Evolutionary conservation across 2,329 filamentous ascomycete species (phyloP).

Genomic region (Lachnellula arida): DNA sequence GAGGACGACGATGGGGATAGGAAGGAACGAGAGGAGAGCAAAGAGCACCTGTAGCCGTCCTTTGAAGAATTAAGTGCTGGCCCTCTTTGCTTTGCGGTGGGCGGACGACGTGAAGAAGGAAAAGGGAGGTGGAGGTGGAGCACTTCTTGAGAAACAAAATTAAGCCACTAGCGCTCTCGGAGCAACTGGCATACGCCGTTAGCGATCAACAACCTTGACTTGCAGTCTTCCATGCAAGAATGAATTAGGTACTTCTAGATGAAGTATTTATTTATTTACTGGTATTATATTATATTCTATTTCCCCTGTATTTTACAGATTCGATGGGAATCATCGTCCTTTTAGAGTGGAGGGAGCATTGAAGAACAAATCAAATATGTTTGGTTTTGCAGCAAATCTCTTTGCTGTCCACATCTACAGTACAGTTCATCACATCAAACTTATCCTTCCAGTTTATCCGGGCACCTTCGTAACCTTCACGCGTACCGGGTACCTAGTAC

Average conservation of each 20-base stretch:
- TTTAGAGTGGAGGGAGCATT: too few relatives aligned
- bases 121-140: constrained; percentile 12
- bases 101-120: constrained; percentile 13
- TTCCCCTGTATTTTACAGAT: too few relatives aligned
- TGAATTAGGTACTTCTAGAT: too few relatives aligned
- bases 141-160: neutral
- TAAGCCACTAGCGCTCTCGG: neutral
- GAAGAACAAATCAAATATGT: too few relatives aligned
- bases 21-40: constrained; percentile 26
- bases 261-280: too few relatives aligned
- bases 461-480: neutral
- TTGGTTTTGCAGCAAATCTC: too few relatives aligned
- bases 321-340: too few relatives aligned
- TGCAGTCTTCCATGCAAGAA: too few relatives aligned
- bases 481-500: neutral
- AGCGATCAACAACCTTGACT: too few relatives aligned
- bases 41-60: constrained; percentile 3
- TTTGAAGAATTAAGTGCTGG: constrained; percentile 6
- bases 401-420: too few relatives aligned
- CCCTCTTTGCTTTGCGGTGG: constrained; percentile 6
- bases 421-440: neutral
- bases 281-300: too few relatives aligned
- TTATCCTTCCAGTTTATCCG: neutral
- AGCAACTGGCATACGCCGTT: neutral
- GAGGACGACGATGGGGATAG: constrained; percentile 5